phyloP scores from a whole-genome alignment of 2,329 filamentous ascomycete genomes.

The Parascedosporium putredinis region DNA sequence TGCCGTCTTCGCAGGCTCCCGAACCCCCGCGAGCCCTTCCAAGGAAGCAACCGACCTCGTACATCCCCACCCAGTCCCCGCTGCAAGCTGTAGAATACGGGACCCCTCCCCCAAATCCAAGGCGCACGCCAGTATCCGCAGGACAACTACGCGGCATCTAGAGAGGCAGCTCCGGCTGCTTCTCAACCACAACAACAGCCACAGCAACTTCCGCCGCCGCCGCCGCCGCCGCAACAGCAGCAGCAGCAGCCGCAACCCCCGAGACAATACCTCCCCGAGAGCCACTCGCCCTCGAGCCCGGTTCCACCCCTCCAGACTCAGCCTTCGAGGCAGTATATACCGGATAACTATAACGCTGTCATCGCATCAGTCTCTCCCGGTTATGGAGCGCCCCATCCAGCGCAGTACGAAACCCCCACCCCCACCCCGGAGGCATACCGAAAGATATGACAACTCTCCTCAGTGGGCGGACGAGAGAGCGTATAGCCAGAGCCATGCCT shows the following conservation, averaged over 20 bases:
- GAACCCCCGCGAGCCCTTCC: slow-evolving; percentile 38
- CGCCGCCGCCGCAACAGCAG: neutral
- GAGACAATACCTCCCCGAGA: slow-evolving; percentile 24
- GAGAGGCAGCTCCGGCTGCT: neutral
- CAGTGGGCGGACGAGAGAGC: slow-evolving; percentile 26
- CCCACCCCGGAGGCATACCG: slow-evolving; percentile 17
- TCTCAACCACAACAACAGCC: neutral
- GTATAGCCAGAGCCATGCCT: slow-evolving; percentile 24
- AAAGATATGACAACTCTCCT: slow-evolving; percentile 25
- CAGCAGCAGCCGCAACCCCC: neutral
- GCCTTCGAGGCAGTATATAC: neutral
- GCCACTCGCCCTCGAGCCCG: slow-evolving; percentile 15
- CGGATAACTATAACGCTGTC: neutral
- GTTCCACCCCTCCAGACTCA: neutral
- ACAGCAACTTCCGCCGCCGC: neutral
- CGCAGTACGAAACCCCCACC: slow-evolving; percentile 11
- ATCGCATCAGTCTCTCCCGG: neutral
- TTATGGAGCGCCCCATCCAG: slow-evolving; percentile 22
- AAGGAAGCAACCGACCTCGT: slow-evolving; percentile 27
- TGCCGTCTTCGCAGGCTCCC: slow-evolving; percentile 18
- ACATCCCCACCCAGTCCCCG: slow-evolving; percentile 41
- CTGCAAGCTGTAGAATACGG: slow-evolving; percentile 41
- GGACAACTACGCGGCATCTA: neutral
- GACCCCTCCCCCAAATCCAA: slow-evolving; percentile 17
- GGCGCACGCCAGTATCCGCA: neutral